Evolutionary conservation across 129 eudicot genomes (phyloP).

Genomic region (Artemisia argyi): DNA sequence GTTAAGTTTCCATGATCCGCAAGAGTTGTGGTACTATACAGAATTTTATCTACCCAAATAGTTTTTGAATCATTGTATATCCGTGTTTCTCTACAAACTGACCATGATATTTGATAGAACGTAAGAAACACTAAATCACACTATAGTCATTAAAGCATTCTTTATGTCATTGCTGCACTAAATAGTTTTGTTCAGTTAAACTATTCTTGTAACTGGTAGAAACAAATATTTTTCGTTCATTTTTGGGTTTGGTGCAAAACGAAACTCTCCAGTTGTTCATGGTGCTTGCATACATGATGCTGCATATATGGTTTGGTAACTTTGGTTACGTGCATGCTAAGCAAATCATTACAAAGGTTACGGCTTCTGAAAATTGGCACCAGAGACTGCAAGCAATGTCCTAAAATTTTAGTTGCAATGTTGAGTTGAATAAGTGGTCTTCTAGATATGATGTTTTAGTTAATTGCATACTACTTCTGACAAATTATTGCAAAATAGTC

Average conservation of each 20-base stretch:
- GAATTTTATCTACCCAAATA: neutral
- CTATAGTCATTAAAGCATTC: neutral
- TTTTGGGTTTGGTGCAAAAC: neutral
- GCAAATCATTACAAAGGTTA: no score
- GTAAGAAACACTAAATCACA: neutral
- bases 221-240: neutral
- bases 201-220: neutral
- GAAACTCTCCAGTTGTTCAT: neutral
- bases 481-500: no score
- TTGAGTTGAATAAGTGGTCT: neutral
- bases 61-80: neutral
- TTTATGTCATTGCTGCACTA: neutral
- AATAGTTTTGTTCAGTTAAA: neutral
- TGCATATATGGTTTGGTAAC: no score
- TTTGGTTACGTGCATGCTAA: no score
- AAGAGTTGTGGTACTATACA: neutral
- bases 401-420: neutral
- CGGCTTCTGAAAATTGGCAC: neutral
- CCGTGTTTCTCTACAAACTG: neutral
- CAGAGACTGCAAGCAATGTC: neutral
- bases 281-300: no score
- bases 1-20: neutral
- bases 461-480: no score
- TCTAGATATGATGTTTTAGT: neutral
- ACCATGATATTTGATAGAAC: neutral